phyloP scores from a whole-genome alignment of 2,329 filamentous ascomycete species.

The Aspergillus pseudoglaucus region DNA sequence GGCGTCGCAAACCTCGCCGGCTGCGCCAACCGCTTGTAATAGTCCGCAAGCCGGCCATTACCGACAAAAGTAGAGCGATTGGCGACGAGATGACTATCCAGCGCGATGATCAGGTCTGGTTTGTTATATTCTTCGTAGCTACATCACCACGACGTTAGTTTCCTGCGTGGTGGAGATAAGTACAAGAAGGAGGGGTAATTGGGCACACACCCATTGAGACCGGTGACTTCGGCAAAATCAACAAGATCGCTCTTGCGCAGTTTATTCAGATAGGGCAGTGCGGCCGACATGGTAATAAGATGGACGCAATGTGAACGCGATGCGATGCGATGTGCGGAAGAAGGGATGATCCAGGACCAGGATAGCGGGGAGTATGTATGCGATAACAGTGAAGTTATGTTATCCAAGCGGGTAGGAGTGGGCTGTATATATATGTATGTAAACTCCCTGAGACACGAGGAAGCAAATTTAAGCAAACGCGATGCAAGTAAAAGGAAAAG shows the following conservation, averaged over 20 bases:
- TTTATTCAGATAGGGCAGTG: conserved; percentile 66
- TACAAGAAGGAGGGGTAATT: not conserved
- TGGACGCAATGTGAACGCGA: conserved; percentile 43
- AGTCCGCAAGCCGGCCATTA: conserved; percentile 63
- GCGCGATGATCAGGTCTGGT: conserved; percentile 65
- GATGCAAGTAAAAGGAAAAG: not conserved
- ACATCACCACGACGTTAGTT: conserved; percentile 1
- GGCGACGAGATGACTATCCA: conserved; percentile 66
- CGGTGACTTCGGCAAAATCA: conserved; percentile 65
- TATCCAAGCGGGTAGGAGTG: no score
- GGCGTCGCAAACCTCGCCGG: conserved; percentile 39
- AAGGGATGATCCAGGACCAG: not conserved
- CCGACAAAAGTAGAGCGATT: conserved; percentile 60
- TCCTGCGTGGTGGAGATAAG: no score
- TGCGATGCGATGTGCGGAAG: conserved; percentile 20
- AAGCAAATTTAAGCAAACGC: not conserved
- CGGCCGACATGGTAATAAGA: conserved; percentile 21
- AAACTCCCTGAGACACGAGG: no score
- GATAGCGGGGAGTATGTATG: not conserved
- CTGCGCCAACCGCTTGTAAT: conserved; percentile 55
- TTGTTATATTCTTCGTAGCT: conserved; percentile 70
- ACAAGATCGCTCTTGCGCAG: conserved; percentile 77
- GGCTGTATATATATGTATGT: no score
- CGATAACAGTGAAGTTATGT: no score
- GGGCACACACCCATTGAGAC: conserved; percentile 63